A percentile compares a stretch with the other conserved stretches of the same genome.
Conservation (phyloP, 2,329 filamentous ascomycete species). For the Alternaria arbusti region DNA sequence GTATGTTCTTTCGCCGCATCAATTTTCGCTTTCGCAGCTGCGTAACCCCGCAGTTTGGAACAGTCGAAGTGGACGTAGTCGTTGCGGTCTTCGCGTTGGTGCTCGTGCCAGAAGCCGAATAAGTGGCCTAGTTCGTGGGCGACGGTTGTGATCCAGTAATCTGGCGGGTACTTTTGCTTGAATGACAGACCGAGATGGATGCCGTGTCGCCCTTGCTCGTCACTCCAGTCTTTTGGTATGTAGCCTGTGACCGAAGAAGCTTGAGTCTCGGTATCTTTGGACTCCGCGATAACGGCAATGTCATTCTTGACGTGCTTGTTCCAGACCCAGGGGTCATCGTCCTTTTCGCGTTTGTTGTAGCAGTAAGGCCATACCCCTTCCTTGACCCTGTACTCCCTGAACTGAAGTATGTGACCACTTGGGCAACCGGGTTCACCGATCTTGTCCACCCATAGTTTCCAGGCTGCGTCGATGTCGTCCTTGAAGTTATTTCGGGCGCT, state of each 20-base stretch:
- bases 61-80: background rate
- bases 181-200: background rate
- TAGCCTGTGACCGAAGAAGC: background rate
- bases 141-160: background rate
- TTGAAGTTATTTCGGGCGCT: background rate
- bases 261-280: background rate
- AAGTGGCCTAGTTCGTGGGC: slow-evolving; percentile 5
- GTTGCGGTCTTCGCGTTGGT: background rate
- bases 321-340: background rate
- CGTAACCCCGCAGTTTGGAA: background rate
- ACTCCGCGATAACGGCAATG: background rate
- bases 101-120: background rate
- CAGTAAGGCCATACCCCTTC: background rate
- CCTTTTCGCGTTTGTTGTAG: background rate
- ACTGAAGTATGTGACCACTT: slow-evolving; percentile 1
- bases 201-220: background rate
- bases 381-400: background rate
- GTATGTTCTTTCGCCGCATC: background rate
- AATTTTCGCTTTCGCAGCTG: background rate
- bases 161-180: background rate
- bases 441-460: slow-evolving; percentile 6
- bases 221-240: background rate
- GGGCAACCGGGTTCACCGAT: background rate
- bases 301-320: background rate
- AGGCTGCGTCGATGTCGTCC: slow-evolving; percentile 1